Evolutionary conservation across 495 filamentous ascomycete species (phyloP).

Genomic region (Aspergillus nanangensis): DNA sequence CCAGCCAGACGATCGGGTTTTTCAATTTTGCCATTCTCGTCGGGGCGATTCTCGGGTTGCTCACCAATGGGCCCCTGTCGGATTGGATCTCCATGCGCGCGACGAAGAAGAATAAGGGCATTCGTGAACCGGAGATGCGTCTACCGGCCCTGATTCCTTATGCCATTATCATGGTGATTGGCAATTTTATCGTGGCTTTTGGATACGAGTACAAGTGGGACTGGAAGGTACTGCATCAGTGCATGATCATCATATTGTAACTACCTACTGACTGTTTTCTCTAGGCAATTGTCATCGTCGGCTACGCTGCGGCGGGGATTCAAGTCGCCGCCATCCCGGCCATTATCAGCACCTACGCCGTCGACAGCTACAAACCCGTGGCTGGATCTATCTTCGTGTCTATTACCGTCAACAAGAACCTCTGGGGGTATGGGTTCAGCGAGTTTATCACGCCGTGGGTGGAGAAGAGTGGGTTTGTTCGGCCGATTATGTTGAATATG

Average conservation of each 20-base stretch:
- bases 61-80: slow-evolving; percentile 53
- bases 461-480: slow-evolving; percentile 29
- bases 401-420: slow-evolving; percentile 59
- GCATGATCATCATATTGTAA: not conserved
- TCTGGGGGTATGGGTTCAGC: slow-evolving; percentile 51
- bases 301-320: slow-evolving; percentile 51
- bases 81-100: slow-evolving; percentile 56
- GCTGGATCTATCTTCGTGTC: slow-evolving; percentile 56
- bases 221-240: slow-evolving; percentile 37
- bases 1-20: slow-evolving; percentile 47
- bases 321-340: slow-evolving; percentile 56
- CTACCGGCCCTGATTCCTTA: slow-evolving; percentile 58
- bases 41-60: slow-evolving; percentile 51
- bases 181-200: slow-evolving; percentile 58
- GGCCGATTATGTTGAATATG: slow-evolving; percentile 52
- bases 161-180: slow-evolving; percentile 52
- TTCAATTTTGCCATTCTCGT: slow-evolving; percentile 42
- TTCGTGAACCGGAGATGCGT: slow-evolving; percentile 69
- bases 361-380: slow-evolving; percentile 62
- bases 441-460: slow-evolving; percentile 44
- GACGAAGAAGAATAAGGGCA: slow-evolving; percentile 54
- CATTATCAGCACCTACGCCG: slow-evolving; percentile 42
- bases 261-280: no score
- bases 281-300: slow-evolving; percentile 44
- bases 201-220: slow-evolving; percentile 54